Conservation (phyloP, 31 red algal species). For the Odonthalia washingtoniensis region DNA sequence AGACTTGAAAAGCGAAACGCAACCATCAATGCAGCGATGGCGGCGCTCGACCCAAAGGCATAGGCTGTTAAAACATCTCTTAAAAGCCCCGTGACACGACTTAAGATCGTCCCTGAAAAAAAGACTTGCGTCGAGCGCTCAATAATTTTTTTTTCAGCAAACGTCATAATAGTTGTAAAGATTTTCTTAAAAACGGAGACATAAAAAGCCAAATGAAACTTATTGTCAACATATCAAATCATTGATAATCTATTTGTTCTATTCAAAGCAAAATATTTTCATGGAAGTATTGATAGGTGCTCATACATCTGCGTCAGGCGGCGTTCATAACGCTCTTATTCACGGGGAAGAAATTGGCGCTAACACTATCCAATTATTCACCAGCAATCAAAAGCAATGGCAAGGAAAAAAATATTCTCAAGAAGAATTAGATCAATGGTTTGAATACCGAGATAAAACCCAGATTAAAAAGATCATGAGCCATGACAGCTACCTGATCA, state of each 20-base stretch:
- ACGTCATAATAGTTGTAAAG: too few species aligned
- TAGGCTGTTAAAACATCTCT: conserved; percentile 1
- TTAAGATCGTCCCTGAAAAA: not conserved
- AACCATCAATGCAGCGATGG: not conserved
- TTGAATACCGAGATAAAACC: not conserved
- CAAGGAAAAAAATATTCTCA: not conserved
- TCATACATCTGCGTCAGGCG: conserved; percentile 1
- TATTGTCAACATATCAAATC: too few species aligned
- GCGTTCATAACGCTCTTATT: not conserved
- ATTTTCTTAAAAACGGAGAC: too few species aligned
- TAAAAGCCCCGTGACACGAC: not conserved
- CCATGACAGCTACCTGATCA: conserved; percentile 23
- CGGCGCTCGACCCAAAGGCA: not conserved
- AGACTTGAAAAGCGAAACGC: conserved; percentile 19
- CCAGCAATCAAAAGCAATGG: conserved; percentile 1
- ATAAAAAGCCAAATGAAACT: too few species aligned
- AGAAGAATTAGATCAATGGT: conserved; percentile 5
- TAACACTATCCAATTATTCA: conserved; percentile 17
- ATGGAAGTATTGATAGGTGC: not conserved
- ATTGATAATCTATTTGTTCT: too few species aligned
- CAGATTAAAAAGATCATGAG: conserved; percentile 9
- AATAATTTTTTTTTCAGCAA: too few species aligned
- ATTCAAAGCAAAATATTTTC: too few species aligned
- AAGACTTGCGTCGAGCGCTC: too few species aligned
- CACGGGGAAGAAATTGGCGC: conserved; percentile 2